A percentile compares a stretch with the other conserved stretches of the same genome.
phyloP scores from a whole-genome alignment of 2,329 filamentous ascomycete species.

The Fusarium mangiferae region DNA sequence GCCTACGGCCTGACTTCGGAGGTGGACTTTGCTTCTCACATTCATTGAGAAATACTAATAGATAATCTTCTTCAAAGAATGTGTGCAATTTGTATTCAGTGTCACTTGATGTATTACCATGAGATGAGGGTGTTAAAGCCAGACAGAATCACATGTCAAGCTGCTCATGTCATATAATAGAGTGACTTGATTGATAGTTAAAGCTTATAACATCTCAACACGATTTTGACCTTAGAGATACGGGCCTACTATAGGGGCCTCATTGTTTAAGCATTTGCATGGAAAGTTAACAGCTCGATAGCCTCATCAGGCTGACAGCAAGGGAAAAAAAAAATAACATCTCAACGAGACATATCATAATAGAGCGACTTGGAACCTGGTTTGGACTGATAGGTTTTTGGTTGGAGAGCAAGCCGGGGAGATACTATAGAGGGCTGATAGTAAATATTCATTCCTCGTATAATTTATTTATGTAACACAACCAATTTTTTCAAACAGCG shows the following conservation, averaged over 20 bases:
- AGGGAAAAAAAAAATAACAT: no score
- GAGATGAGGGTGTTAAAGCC: background rate
- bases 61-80: constrained; percentile 39
- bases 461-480: background rate
- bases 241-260: no score
- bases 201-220: no score
- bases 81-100: background rate
- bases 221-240: no score
- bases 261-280: no score
- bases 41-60: constrained; percentile 47
- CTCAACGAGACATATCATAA: no score
- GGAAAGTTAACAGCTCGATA: no score
- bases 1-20: constrained; percentile 37
- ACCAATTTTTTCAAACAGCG: background rate
- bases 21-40: constrained; percentile 45
- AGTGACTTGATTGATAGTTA: background rate
- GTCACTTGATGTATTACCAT: background rate
- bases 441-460: background rate
- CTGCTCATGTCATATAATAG: background rate
- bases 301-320: no score
- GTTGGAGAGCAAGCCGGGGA: no score
- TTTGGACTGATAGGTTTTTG: background rate
- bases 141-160: background rate
- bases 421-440: background rate
- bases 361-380: background rate